Conservation (phyloP, 2,329 filamentous ascomycete species). For the Neophaeococcomyces mojaviensis region DNA sequence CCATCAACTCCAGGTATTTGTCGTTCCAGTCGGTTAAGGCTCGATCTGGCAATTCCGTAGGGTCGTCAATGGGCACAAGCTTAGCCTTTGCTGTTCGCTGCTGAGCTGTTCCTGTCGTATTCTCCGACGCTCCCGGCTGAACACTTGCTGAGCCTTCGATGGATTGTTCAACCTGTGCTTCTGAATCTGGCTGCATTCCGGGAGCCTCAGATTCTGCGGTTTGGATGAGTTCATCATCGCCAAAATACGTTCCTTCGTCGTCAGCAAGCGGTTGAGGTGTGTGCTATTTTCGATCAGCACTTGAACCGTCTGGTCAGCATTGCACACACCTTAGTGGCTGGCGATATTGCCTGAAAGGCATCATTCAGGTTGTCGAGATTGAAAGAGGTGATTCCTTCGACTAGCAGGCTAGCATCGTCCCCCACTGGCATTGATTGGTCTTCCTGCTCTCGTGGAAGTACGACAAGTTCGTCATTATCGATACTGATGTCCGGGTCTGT, state of each 20-base stretch:
- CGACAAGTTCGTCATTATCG: constrained; percentile 54
- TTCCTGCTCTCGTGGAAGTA: constrained; percentile 32
- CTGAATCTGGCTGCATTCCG: not conserved
- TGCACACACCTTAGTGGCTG: not conserved
- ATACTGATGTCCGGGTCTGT: constrained; percentile 53
- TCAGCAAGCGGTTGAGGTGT: constrained; percentile 22
- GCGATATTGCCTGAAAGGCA: not conserved
- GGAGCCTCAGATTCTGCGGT: constrained; percentile 22
- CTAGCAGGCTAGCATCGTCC: constrained; percentile 31
- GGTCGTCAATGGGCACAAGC: constrained; percentile 40
- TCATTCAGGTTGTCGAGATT: not conserved
- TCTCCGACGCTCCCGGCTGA: constrained; percentile 14
- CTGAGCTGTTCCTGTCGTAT: constrained; percentile 12
- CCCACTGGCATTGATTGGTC: constrained; percentile 33
- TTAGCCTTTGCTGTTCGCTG: constrained; percentile 28
- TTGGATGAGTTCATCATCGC: constrained; percentile 26
- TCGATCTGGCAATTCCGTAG: constrained; percentile 47
- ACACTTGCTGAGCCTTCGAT: constrained; percentile 8
- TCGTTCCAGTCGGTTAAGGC: constrained; percentile 52
- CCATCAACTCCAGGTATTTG: constrained; percentile 57
- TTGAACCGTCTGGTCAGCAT: no score
- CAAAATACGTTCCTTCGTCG: constrained; percentile 22
- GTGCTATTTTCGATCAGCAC: constrained; percentile 6
- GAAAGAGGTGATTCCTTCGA: not conserved
- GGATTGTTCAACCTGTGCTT: not conserved